A percentile compares a stretch with the other conserved stretches of the same genome.
Evolutionary conservation across 345 rosid genomes (phyloP).

Genomic region (Cardamine occulta): DNA sequence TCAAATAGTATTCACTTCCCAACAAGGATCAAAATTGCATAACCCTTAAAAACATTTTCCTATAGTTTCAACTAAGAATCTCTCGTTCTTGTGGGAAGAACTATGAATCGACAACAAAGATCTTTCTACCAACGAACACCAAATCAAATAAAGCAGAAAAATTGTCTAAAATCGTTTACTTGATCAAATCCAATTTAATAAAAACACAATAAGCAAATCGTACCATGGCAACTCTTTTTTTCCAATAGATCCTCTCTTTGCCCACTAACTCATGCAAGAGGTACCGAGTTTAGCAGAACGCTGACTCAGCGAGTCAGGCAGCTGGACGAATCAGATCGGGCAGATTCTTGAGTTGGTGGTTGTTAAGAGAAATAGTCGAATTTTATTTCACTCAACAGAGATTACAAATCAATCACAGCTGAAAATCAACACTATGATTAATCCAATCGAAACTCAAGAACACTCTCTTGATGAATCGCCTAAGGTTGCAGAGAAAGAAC

Average conservation of each 20-base stretch:
- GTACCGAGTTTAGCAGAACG: constrained; percentile 8
- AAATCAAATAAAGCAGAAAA: constrained; percentile 8
- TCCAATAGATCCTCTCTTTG: constrained; percentile 34
- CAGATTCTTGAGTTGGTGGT: constrained; percentile 25
- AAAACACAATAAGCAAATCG: constrained; percentile 17
- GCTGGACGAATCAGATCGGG: constrained; percentile 39
- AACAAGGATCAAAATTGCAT: constrained; percentile 18
- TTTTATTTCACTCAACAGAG: too few species aligned
- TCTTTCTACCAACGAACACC: constrained; percentile 13
- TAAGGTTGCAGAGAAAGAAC: too few species aligned
- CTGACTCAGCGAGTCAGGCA: constrained; percentile 36
- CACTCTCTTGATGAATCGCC: too few species aligned
- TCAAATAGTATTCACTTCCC: constrained; percentile 14
- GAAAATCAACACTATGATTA: too few species aligned
- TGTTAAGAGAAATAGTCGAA: too few species aligned
- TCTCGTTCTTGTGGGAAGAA: not conserved
- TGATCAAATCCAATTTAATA: not conserved
- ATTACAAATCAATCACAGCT: too few species aligned
- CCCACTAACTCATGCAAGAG: constrained; percentile 45
- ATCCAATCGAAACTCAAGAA: too few species aligned
- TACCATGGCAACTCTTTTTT: constrained; percentile 47
- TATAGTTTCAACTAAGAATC: not conserved
- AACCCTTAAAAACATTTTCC: constrained; percentile 11
- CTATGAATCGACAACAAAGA: constrained; percentile 7
- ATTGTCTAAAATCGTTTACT: not conserved